These are phyloP conservation scores for Fusarium caatingaense DNA, from an alignment of 2,329 filamentous ascomycete genomes.

Conservation along the genomic window DNA sequence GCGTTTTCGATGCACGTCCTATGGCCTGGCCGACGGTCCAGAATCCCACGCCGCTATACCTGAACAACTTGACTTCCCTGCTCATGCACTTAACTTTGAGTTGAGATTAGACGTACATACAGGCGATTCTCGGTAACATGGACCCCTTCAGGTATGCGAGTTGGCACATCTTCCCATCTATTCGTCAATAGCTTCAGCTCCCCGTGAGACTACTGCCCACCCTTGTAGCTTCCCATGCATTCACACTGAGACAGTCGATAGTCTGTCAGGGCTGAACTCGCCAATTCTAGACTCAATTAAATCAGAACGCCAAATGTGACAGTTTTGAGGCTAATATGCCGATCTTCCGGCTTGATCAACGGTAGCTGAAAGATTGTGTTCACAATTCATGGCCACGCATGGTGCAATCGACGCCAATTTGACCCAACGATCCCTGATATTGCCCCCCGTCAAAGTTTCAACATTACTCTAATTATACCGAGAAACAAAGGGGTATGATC, in stretches of 20 bases:
- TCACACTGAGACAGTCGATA: constrained; percentile 12
- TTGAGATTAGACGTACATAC: background rate
- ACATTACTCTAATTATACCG: constrained; percentile 4
- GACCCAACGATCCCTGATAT: constrained; percentile 42
- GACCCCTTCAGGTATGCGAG: background rate
- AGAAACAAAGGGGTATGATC: constrained; percentile 10
- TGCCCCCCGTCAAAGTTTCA: constrained; percentile 33
- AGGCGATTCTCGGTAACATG: background rate
- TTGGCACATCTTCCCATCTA: constrained; percentile 1
- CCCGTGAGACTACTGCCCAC: background rate
- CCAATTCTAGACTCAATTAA: constrained; percentile 29
- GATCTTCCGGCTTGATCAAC: constrained; percentile 28
- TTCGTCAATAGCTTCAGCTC: constrained; percentile 7
- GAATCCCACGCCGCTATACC: background rate
- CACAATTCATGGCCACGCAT: constrained; percentile 3
- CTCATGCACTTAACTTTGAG: background rate
- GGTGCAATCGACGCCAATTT: constrained; percentile 33
- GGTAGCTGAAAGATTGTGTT: background rate
- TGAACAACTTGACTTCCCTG: background rate
- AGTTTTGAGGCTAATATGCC: constrained; percentile 13
- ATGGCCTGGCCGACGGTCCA: background rate
- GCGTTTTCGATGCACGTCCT: constrained; percentile 6
- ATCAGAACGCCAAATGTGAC: background rate
- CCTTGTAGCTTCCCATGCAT: constrained; percentile 9
- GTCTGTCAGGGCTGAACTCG: constrained; percentile 26